Evolutionary conservation across 2,329 filamentous ascomycete species (phyloP), one percentile per base, ranked within the genome.

Genomic region (Tolypocladium sp.): DNA sequence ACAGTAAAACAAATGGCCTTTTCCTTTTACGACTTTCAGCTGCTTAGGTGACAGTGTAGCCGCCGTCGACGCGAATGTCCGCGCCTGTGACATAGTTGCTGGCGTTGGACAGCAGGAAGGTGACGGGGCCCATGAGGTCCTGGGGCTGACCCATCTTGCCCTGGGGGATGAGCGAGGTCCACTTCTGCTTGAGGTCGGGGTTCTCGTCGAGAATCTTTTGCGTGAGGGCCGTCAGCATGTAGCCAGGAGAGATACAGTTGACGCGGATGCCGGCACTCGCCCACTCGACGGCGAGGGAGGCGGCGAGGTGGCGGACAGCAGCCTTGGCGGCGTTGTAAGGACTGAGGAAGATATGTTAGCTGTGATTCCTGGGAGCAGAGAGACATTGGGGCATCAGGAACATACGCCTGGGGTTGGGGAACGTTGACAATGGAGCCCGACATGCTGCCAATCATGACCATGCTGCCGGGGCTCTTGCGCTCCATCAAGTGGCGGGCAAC

Each of bases 381-480:
- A 22, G 20, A 5, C 15, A 8, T 4, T 1, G 25, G 22, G 13
- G 25, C 10, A 27, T 10, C 20, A 2, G 9, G 13, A 30, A 73
- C 80, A 73, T 67, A 83, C 79, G 85, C 91, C 72, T 97, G 93
- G 0, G 91, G 92, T 74, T 97, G 93, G 20, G 93, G 93, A 10
- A 97, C 89, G 69, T 97, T 97, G 74, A 97, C 93, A 68, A 97
- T 92, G 58, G 88, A 77, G 52, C 92, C 93, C 57, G 89, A 92
- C 92, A 97, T 97, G 82, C 89, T 94, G 35, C 92, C 93, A 68
- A 96, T 94, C 78, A 96, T 89, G 67, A 97, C 91, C 72, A 97
- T 92, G 77, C 89, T 94, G 51, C 92, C 93, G 0, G 84, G 79
- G 6, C 82, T 79, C 71, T 92, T 86, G 68, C 90, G 85, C 70